Conservation (phyloP, 805 yeast species). For the Candida mattraensis region DNA sequence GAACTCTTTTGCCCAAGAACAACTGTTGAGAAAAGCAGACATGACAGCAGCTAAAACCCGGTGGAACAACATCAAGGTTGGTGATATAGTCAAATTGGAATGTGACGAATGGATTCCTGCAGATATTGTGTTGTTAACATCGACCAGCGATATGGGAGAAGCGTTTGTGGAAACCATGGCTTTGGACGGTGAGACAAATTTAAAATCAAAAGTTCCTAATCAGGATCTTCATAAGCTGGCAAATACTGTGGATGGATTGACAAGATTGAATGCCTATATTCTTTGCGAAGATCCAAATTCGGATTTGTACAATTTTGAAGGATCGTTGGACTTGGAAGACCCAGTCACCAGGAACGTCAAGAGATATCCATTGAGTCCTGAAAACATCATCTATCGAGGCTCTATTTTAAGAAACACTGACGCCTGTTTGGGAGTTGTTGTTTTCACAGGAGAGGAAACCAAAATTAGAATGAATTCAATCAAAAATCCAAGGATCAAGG, state of each 20-base stretch:
- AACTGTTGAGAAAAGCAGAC: conserved; percentile 18
- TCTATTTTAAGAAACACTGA: conserved; percentile 84
- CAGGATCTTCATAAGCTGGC: conserved; percentile 56
- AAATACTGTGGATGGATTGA: conserved; percentile 50
- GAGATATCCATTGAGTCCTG: conserved; percentile 66
- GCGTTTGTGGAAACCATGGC: conserved; percentile 95
- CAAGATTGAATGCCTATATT: conserved; percentile 49
- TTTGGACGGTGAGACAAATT: conserved; percentile 93
- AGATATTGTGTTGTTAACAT: conserved; percentile 72
- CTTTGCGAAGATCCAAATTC: conserved; percentile 88
- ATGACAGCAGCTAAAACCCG: conserved; percentile 25
- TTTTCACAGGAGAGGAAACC: conserved; percentile 94
- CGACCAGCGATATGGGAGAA: conserved; percentile 61
- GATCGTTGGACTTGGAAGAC: conserved; percentile 48
- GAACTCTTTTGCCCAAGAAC: conserved; percentile 28
- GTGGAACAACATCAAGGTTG: conserved; percentile 87
- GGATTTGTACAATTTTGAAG: conserved; percentile 91
- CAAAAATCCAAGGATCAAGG: conserved; percentile 84
- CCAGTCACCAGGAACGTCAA: conserved; percentile 29
- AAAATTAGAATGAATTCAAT: conserved; percentile 94
- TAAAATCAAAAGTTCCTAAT: conserved; percentile 73
- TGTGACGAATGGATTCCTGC: conserved; percentile 96
- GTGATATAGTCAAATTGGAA: conserved; percentile 70
- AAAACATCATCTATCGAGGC: conserved; percentile 88
- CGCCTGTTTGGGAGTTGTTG: conserved; percentile 71